phyloP scores from a whole-genome alignment of 1,139 yeast species.

The Scheffersomyces stambukii region DNA sequence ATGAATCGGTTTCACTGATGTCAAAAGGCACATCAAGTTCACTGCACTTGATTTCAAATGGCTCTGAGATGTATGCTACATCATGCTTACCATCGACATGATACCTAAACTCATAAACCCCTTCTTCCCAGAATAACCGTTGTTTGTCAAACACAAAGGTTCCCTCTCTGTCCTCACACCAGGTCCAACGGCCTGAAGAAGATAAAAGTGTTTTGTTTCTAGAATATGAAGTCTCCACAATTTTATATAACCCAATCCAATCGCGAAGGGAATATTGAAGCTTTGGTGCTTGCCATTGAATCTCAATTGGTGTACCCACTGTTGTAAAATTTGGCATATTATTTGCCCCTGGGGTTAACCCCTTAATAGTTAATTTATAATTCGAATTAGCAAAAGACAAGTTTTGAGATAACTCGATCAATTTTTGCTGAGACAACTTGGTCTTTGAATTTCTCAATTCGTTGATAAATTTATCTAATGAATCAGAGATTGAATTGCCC shows the following conservation, averaged over 20 bases:
- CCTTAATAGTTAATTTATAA: conserved; percentile 24
- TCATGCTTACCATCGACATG: conserved; percentile 70
- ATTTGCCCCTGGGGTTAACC: conserved; percentile 16
- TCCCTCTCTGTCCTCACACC: conserved; percentile 46
- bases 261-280: conserved; percentile 42
- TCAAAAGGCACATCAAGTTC: conserved; percentile 34
- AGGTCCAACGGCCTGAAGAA: conserved; percentile 71
- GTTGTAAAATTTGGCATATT: conserved; percentile 20
- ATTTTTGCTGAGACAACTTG: conserved; percentile 33
- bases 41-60: conserved; percentile 60
- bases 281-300: conserved; percentile 54
- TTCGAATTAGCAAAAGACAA: conserved; percentile 37
- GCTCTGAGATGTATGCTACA: conserved; percentile 62
- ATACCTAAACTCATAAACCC: conserved; percentile 73
- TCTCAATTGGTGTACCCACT: conserved; percentile 53
- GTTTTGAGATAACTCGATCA: conserved; percentile 39
- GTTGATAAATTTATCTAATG: conserved; percentile 38
- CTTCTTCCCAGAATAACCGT: conserved; percentile 62
- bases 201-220: conserved; percentile 57
- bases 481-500: conserved; percentile 24
- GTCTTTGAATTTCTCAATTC: conserved; percentile 33
- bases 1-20: conserved; percentile 16
- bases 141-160: conserved; percentile 47
- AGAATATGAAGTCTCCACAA: conserved; percentile 58
- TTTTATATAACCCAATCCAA: conserved; percentile 78